Evolutionary conservation across 2,329 filamentous ascomycete genomes (phyloP).

Genomic region (Apiospora rasikravindrae): DNA sequence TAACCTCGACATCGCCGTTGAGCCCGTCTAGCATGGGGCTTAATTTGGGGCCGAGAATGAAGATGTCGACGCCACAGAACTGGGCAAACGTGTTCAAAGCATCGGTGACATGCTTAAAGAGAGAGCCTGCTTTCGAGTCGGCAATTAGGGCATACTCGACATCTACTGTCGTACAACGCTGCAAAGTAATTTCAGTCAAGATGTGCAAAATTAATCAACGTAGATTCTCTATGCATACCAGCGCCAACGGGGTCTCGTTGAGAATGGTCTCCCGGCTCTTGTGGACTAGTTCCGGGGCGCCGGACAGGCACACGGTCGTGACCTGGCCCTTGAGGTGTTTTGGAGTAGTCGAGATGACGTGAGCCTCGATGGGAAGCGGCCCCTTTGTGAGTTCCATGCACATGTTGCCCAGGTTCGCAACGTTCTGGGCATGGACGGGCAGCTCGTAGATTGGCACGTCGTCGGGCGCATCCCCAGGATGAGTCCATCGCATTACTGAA

Average conservation of each 20-base stretch:
- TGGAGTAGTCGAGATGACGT: slow-evolving; percentile 81
- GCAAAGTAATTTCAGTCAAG: slow-evolving; percentile 38
- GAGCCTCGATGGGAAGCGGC: slow-evolving; percentile 76
- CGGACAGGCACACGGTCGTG: slow-evolving; percentile 90
- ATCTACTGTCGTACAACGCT: slow-evolving; percentile 94
- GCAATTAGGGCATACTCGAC: slow-evolving; percentile 91
- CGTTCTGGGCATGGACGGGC: slow-evolving; percentile 88
- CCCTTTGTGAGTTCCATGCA: slow-evolving; percentile 82
- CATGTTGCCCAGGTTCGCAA: slow-evolving; percentile 77
- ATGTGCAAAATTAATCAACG: slow-evolving; percentile 24
- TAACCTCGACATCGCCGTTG: slow-evolving; percentile 80
- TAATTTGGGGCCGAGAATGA: slow-evolving; percentile 88
- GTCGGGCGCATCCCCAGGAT: slow-evolving; percentile 84
- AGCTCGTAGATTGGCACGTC: slow-evolving; percentile 85
- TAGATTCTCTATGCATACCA: slow-evolving; percentile 67
- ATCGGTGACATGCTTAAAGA: slow-evolving; percentile 78
- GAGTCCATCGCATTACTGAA: slow-evolving; percentile 90
- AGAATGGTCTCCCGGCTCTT: slow-evolving; percentile 88
- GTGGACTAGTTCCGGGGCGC: slow-evolving; percentile 84
- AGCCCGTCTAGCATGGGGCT: slow-evolving; percentile 76
- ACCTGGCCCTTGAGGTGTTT: slow-evolving; percentile 72
- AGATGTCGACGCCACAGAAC: slow-evolving; percentile 95
- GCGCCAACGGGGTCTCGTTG: slow-evolving; percentile 88
- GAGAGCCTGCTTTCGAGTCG: slow-evolving; percentile 68
- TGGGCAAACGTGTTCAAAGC: slow-evolving; percentile 86